Conservation (phyloP, 2,329 filamentous ascomycete genomes). For the Leptographium lundbergii region DNA sequence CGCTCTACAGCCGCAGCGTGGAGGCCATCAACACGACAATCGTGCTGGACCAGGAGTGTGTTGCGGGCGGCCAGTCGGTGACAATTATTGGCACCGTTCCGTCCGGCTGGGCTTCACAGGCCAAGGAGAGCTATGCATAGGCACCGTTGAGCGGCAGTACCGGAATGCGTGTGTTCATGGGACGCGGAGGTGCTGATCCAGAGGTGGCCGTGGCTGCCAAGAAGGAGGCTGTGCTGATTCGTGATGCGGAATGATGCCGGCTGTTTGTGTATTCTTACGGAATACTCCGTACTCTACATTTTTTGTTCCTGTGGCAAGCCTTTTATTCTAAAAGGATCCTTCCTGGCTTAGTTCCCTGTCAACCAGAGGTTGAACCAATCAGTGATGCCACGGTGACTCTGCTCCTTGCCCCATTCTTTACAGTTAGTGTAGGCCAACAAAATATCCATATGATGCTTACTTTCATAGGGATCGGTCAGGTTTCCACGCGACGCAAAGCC, state of each 20-base stretch:
- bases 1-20: conserved; percentile 47
- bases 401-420: conserved; percentile 13
- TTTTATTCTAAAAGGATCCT: background rate
- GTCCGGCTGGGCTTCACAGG: background rate
- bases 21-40: conserved; percentile 41
- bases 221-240: background rate
- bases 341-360: background rate
- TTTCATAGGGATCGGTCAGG: conserved; percentile 24
- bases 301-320: background rate
- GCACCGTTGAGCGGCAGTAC: conserved; percentile 5
- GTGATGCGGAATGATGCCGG: background rate
- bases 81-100: background rate
- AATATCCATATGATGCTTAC: conserved; percentile 13
- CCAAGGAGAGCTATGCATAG: conserved; percentile 4
- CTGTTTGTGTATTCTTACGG: background rate
- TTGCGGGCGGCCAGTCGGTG: background rate
- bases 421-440: background rate
- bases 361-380: conserved; percentile 14
- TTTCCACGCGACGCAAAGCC: conserved; percentile 11
- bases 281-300: no score
- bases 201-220: background rate
- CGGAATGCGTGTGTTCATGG: conserved; percentile 8
- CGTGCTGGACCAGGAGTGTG: conserved; percentile 16
- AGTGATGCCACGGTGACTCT: conserved; percentile 12
- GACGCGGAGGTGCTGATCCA: conserved; percentile 4